Conservation (phyloP, 441 rosid species). For the Capsella rubella region DNA sequence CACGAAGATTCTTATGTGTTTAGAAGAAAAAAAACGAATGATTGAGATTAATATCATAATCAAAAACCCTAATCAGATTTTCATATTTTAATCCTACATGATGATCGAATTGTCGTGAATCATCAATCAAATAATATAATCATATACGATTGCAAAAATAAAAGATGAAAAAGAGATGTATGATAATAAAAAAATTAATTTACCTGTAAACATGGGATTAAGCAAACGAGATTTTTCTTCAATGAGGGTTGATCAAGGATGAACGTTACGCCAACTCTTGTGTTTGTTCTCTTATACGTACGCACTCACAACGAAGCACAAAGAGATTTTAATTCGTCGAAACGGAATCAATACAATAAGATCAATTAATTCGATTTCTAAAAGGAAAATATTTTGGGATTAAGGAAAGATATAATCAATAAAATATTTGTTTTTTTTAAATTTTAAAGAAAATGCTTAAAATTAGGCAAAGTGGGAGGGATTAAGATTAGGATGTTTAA, state of each 20-base stretch:
- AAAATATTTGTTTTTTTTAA: not conserved
- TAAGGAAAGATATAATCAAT: slow-evolving; percentile 32
- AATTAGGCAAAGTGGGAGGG: slow-evolving; percentile 35
- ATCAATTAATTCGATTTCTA: slow-evolving; percentile 15
- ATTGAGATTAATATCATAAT: not conserved
- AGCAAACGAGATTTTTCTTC: slow-evolving; percentile 27
- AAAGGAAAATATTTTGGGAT: slow-evolving; percentile 10
- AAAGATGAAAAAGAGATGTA: not conserved
- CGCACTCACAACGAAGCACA: slow-evolving; percentile 37
- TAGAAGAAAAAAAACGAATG: not conserved
- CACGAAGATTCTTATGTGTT: slow-evolving; percentile 17
- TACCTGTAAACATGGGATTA: slow-evolving; percentile 34
- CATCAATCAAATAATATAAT: slow-evolving; percentile 3
- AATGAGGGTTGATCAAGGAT: slow-evolving; percentile 18
- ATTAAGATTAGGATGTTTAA: slow-evolving; percentile 45
- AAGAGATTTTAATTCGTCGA: slow-evolving; percentile 41
- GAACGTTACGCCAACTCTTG: slow-evolving; percentile 44
- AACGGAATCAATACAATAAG: slow-evolving; percentile 34
- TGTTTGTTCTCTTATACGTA: slow-evolving; percentile 39
- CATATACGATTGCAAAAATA: slow-evolving; percentile 15
- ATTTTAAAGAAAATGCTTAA: slow-evolving; percentile 38
- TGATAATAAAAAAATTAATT: not conserved
- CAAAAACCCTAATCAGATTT: slow-evolving; percentile 20
- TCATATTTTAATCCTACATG: not conserved
- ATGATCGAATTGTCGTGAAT: slow-evolving; percentile 16